Percentiles rank a stretch among this genome's conserved stretches.
Evolutionary conservation across 2,329 filamentous ascomycete species (phyloP).

Genomic region (Ophiostoma sp.): DNA sequence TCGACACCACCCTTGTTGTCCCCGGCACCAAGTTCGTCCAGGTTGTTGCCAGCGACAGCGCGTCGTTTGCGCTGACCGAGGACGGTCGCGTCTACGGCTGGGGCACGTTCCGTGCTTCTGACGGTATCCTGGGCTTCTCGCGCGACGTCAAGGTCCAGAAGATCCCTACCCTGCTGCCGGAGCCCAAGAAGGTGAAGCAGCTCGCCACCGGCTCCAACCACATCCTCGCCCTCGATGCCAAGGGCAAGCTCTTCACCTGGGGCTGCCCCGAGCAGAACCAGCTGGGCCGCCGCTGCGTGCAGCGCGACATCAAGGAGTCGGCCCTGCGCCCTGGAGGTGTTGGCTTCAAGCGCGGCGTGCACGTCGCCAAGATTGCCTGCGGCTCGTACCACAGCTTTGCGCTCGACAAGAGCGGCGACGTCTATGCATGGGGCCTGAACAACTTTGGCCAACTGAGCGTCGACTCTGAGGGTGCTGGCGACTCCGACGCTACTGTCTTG

Average conservation of each 20-base stretch:
- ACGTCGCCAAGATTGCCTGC: conserved; percentile 57
- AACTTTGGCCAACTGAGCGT: conserved; percentile 74
- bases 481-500: conserved; percentile 66
- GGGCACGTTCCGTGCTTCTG: conserved; percentile 67
- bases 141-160: conserved; percentile 37
- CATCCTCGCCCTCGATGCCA: conserved; percentile 60
- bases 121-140: conserved; percentile 44
- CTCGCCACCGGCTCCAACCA: conserved; percentile 66
- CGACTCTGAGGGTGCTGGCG: conserved; percentile 53
- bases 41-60: conserved; percentile 67
- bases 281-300: conserved; percentile 55
- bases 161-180: conserved; percentile 51
- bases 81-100: conserved; percentile 74
- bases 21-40: conserved; percentile 43
- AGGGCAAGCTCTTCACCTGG: conserved; percentile 63
- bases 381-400: conserved; percentile 82
- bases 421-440: conserved; percentile 82
- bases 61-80: conserved; percentile 68
- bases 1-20: conserved; percentile 42
- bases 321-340: conserved; percentile 35
- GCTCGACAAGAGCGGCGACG: conserved; percentile 61
- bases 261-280: conserved; percentile 64
- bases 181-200: conserved; percentile 59
- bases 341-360: conserved; percentile 45
- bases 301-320: conserved; percentile 43